Conservation (phyloP, 2,329 filamentous ascomycete species). For the Ascochyta fabae region DNA sequence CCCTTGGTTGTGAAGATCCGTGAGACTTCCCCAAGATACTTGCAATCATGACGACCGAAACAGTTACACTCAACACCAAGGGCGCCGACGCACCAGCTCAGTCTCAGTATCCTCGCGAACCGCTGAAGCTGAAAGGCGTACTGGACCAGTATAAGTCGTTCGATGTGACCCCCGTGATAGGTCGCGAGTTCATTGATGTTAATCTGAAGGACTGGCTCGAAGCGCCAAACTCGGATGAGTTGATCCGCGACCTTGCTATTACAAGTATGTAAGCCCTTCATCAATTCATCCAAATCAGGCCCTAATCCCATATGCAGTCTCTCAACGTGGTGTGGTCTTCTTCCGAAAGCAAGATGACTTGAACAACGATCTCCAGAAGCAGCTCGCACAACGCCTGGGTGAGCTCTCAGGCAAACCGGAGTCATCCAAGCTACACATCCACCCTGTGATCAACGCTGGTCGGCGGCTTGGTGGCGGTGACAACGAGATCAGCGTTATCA, state of each 20-base stretch:
- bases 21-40: neutral
- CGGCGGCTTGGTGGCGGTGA: constrained; percentile 31
- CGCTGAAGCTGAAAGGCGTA: constrained; percentile 51
- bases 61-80: constrained; percentile 20
- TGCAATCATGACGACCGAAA: constrained; percentile 25
- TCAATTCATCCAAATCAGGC: too few relatives aligned
- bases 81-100: constrained; percentile 8
- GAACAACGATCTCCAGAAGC: constrained; percentile 61
- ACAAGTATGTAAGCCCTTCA: constrained; percentile 31
- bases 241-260: constrained; percentile 68
- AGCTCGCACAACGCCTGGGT: constrained; percentile 62
- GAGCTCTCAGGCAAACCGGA: constrained; percentile 64
- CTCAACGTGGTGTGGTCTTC: constrained; percentile 61
- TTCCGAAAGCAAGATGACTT: constrained; percentile 61
- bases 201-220: constrained; percentile 69
- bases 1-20: neutral
- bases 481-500: constrained; percentile 50
- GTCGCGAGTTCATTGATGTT: constrained; percentile 63
- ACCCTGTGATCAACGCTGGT: constrained; percentile 61
- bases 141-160: constrained; percentile 62
- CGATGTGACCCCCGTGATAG: constrained; percentile 68
- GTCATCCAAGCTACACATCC: constrained; percentile 65
- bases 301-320: constrained; percentile 44
- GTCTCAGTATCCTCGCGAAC: constrained; percentile 16
- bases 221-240: constrained; percentile 67